phyloP scores from a whole-genome alignment of 305 asterid genomes.

The Fraxinus xanthoxyloides region DNA sequence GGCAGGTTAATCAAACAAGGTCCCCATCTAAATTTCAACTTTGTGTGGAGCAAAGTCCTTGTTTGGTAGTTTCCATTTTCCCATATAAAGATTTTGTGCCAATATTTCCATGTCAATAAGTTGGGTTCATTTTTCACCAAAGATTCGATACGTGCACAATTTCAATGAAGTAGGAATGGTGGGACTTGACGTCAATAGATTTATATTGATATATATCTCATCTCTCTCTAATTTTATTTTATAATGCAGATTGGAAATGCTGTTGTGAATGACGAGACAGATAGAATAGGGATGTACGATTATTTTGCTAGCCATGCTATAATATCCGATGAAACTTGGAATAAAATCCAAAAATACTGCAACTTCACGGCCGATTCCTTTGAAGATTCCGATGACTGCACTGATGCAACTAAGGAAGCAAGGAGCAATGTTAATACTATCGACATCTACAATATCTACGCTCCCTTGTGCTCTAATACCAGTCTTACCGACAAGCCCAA shows the following conservation, averaged over 20 bases:
- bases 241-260: conserved; percentile 60
- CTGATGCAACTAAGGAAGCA: not conserved
- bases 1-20: not conserved
- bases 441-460: conserved; percentile 40
- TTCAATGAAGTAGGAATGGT: too few relatives aligned
- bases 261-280: conserved; percentile 57
- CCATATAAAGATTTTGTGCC: not conserved
- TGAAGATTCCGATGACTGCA: not conserved
- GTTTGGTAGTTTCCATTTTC: not conserved
- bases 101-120: not conserved
- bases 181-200: not conserved
- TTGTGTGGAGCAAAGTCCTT: not conserved
- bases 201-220: not conserved
- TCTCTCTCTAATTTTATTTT: not conserved
- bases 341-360: conserved; percentile 22
- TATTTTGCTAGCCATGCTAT: conserved; percentile 60
- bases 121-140: not conserved
- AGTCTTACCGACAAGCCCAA: conserved; percentile 26
- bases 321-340: conserved; percentile 24
- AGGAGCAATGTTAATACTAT: not conserved
- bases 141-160: not conserved
- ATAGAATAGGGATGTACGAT: conserved; percentile 53
- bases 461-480: conserved; percentile 35
- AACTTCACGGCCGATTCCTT: conserved; percentile 22
- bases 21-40: not conserved